Percentiles rank a stretch among this genome's conserved stretches.
These are phyloP conservation scores for Anastatica hierochuntica DNA, from an alignment of 345 rosid genomes.

Conservation along the genomic window DNA sequence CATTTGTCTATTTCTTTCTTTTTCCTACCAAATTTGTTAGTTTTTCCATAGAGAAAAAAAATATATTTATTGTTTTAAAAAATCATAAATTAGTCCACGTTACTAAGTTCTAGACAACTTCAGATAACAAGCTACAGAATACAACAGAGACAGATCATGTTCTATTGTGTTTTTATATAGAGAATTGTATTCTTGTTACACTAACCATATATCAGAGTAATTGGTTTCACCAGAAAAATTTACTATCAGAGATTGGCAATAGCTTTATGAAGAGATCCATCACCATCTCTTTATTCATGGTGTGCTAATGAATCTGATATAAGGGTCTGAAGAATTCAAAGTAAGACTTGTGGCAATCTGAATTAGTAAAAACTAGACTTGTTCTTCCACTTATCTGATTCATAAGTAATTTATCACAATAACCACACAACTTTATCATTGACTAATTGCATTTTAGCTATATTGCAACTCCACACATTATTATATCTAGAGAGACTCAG, in stretches of 20 bases:
- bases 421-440: slow-evolving; percentile 13
- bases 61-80: neutral
- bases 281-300: too few relatives aligned
- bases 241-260: too few relatives aligned
- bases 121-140: too few relatives aligned
- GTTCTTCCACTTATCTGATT: slow-evolving; percentile 20
- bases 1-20: slow-evolving; percentile 19
- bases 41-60: neutral
- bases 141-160: neutral
- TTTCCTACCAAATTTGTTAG: slow-evolving; percentile 11
- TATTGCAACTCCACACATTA: neutral
- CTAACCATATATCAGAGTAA: too few relatives aligned
- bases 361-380: slow-evolving; percentile 24
- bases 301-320: too few relatives aligned
- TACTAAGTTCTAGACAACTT: neutral
- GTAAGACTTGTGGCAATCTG: too few relatives aligned
- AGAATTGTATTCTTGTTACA: too few relatives aligned
- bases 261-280: neutral
- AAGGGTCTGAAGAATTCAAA: neutral
- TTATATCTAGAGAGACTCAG: too few relatives aligned
- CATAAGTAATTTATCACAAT: neutral
- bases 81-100: neutral
- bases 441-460: too few relatives aligned
- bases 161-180: too few relatives aligned
- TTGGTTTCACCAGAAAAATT: too few relatives aligned